These are phyloP conservation scores for Scutellaria barbata DNA, from an alignment of 257 asterid genomes.

Conservation along the genomic window DNA sequence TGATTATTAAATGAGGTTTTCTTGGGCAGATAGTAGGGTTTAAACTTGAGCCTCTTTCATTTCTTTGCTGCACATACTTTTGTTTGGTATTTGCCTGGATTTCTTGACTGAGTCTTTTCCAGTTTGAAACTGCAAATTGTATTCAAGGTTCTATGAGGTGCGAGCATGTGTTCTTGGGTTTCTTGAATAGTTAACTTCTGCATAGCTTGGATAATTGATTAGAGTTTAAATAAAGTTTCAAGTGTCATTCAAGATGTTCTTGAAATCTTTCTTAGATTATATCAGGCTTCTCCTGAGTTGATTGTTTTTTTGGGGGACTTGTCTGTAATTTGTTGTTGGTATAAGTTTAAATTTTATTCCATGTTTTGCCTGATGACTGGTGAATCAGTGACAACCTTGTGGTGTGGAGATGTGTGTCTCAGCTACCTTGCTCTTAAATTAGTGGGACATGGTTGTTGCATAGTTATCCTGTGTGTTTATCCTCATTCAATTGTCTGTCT, in stretches of 20 bases:
- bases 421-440: neutral
- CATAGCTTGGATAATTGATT: conserved; percentile 1
- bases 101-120: conserved; percentile 8
- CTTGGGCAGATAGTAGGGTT: conserved; percentile 31
- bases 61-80: neutral
- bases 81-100: conserved; percentile 5
- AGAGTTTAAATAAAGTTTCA: conserved; percentile 13
- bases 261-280: neutral
- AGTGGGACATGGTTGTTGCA: conserved; percentile 1
- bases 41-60: neutral
- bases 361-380: conserved; percentile 25
- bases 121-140: neutral
- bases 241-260: neutral
- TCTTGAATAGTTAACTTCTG: neutral
- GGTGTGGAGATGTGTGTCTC: neutral
- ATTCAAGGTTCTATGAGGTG: neutral
- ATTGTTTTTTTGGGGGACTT: neutral
- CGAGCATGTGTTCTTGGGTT: conserved; percentile 20
- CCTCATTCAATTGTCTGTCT: neutral
- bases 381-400: neutral
- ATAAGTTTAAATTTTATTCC: neutral
- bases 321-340: neutral
- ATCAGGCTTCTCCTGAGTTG: neutral
- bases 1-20: conserved; percentile 6
- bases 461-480: neutral